phyloP scores from a whole-genome alignment of 495 filamentous ascomycete genomes.

The Aspergillus steynii region DNA sequence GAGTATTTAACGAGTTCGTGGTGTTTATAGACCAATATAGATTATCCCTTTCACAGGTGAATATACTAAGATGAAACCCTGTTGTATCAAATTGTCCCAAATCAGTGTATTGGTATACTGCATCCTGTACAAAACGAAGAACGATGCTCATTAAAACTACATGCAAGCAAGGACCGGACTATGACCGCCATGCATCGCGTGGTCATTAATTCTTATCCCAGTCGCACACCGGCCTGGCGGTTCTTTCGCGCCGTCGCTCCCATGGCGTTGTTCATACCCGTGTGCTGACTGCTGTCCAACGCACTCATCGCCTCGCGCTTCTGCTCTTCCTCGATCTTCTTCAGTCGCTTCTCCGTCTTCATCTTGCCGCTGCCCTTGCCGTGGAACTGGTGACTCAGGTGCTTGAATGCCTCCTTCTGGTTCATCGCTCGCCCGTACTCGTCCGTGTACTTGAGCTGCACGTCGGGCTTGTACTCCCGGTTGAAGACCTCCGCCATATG shows the following conservation, averaged over 20 bases:
- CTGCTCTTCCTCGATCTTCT: slow-evolving; percentile 97
- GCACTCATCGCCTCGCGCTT: slow-evolving; percentile 76
- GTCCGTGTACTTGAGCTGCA: slow-evolving; percentile 88
- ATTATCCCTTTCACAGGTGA: too few species aligned
- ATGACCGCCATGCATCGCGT: not conserved
- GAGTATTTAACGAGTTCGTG: too few species aligned
- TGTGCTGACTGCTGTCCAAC: slow-evolving; percentile 77
- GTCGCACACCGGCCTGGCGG: slow-evolving; percentile 82
- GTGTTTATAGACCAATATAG: too few species aligned
- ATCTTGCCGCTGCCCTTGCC: slow-evolving; percentile 95
- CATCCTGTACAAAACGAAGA: slow-evolving; percentile 5
- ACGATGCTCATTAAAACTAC: slow-evolving; percentile 7
- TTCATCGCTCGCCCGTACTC: slow-evolving; percentile 81
- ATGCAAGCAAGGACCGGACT: not conserved
- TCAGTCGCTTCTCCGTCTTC: slow-evolving; percentile 95
- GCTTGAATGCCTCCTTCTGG: slow-evolving; percentile 94
- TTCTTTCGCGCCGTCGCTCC: slow-evolving; percentile 75
- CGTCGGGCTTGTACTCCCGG: slow-evolving; percentile 82
- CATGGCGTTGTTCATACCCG: slow-evolving; percentile 79
- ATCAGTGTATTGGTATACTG: slow-evolving; percentile 7
- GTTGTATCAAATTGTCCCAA: not conserved
- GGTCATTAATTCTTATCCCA: slow-evolving; percentile 53
- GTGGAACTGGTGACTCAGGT: slow-evolving; percentile 95
- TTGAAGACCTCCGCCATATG: slow-evolving; percentile 82
- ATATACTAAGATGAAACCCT: too few species aligned